Base-by-base conservation (phyloP, 768 basidiomycete genomes). In the Suillus spraguei region DNA sequence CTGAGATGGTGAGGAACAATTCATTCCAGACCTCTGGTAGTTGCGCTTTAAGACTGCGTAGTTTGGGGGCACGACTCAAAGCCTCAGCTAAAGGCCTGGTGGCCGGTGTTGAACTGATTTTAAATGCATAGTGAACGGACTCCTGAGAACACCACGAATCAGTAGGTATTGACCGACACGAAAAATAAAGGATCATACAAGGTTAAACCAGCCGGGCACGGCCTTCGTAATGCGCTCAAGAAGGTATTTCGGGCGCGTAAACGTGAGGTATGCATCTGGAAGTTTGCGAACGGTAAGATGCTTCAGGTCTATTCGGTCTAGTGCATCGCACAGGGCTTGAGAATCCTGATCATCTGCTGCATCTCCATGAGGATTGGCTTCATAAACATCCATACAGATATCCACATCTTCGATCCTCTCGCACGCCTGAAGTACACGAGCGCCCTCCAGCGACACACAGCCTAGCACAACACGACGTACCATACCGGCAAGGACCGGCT, bases 11-110 rank as follows among this genome's bases (percentile, higher is more conserved):
- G 63, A 85, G 80, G 62, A 88, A 79, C 16, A 82, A 68, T 52
- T 80, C 76, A 72, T 84, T 86, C 88, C 87, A 89, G 0, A 87
- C 75, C 5, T 82, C 79, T 2, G 88, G 88, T 7, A 87, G 75
- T 52, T 82, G 79, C 0, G 87, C 84, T 62, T 79, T n/a, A n/a
- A n/a, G n/a, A n/a, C n/a, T n/a, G n/a, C n/a, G n/a, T n/a, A n/a
- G n/a, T n/a, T n/a, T n/a, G n/a, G n/a, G n/a, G n/a, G n/a, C n/a
- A n/a, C n/a, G n/a, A n/a, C n/a, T n/a, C n/a, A n/a, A n/a, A n/a
- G n/a, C n/a, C n/a, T n/a, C n/a, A n/a, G n/a, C n/a, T n/a, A n/a
- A n/a, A n/a, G n/a, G n/a, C n/a, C n/a, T n/a, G n/a, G n/a, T n/a
- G n/a, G n/a, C n/a, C n/a, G n/a, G n/a, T n/a, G n/a, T n/a, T n/a